Percentiles rank a stretch among this genome's conserved stretches.
These are phyloP conservation scores for Suillus subluteus DNA, from an alignment of 768 basidiomycete genomes.

Conservation along the genomic window DNA sequence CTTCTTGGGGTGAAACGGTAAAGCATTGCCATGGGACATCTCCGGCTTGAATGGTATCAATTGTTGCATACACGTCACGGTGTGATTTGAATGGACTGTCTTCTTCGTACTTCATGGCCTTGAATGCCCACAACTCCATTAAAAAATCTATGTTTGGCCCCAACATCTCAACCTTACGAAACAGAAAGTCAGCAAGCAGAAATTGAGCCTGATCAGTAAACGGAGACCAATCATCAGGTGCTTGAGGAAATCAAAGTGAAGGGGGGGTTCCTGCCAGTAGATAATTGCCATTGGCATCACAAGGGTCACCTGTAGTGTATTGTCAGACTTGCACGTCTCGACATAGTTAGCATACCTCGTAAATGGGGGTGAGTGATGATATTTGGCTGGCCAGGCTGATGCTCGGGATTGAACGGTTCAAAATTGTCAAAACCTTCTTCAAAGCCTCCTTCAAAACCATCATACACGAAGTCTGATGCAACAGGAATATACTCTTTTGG, in stretches of 20 bases:
- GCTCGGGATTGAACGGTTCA: neutral
- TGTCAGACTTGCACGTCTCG: neutral
- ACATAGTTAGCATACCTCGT: neutral
- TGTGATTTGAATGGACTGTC: conserved; percentile 34
- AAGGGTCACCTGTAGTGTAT: conserved; percentile 5
- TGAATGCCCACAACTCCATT: conserved; percentile 19
- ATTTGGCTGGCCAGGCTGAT: neutral
- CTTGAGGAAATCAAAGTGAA: neutral
- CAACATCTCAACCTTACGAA: conserved; percentile 23
- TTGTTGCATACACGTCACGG: conserved; percentile 27
- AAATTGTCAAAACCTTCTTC: too few relatives aligned
- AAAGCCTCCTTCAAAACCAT: too few relatives aligned
- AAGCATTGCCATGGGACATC: conserved; percentile 26
- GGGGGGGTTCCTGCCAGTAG: conserved; percentile 4
- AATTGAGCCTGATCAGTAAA: conserved; percentile 23
- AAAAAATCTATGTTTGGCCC: conserved; percentile 20
- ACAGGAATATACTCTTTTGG: too few relatives aligned
- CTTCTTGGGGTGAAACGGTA: conserved; percentile 20
- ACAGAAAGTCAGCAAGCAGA: conserved; percentile 29
- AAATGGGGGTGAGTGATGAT: neutral
- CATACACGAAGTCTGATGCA: too few relatives aligned
- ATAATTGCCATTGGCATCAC: conserved; percentile 15
- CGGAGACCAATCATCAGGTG: conserved; percentile 21
- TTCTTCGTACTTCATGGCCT: conserved; percentile 10
- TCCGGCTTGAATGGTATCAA: conserved; percentile 28